phyloP scores from a whole-genome alignment of 306 rosid genomes.

The Mucuna pruriens region DNA sequence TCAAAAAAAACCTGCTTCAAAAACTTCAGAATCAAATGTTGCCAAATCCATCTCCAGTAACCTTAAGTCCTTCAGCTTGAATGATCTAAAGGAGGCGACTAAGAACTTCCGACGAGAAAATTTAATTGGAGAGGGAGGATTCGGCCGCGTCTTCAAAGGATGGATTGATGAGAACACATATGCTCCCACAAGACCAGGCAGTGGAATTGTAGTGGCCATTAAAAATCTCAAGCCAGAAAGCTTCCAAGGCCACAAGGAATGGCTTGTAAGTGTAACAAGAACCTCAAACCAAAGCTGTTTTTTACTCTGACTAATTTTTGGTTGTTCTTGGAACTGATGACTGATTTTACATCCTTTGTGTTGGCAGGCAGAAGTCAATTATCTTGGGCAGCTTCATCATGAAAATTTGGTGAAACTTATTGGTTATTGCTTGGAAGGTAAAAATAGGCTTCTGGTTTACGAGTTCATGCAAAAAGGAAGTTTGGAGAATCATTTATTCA shows the following conservation, averaged over 20 bases:
- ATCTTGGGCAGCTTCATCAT: conserved; percentile 86
- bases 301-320: neutral
- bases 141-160: conserved; percentile 88
- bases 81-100: conserved; percentile 82
- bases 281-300: neutral
- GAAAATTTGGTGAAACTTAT: conserved; percentile 89
- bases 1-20: conserved; percentile 3
- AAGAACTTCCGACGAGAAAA: conserved; percentile 78
- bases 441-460: conserved; percentile 85
- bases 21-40: conserved; percentile 33
- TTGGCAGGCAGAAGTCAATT: conserved; percentile 87
- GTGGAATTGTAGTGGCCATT: conserved; percentile 87
- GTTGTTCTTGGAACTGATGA: conserved; percentile 27
- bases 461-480: conserved; percentile 92
- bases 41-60: conserved; percentile 43
- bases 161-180: conserved; percentile 78
- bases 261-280: conserved; percentile 79
- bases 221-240: conserved; percentile 89
- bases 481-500: conserved; percentile 86
- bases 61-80: conserved; percentile 75
- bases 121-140: conserved; percentile 92
- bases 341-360: conserved; percentile 24
- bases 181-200: conserved; percentile 82
- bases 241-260: conserved; percentile 96
- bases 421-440: conserved; percentile 80